Evolutionary conservation across 1,284 basidiomycete genomes (phyloP), one percentile per base, ranked within the genome.

Genomic region (Rhodotorula sp.): DNA sequence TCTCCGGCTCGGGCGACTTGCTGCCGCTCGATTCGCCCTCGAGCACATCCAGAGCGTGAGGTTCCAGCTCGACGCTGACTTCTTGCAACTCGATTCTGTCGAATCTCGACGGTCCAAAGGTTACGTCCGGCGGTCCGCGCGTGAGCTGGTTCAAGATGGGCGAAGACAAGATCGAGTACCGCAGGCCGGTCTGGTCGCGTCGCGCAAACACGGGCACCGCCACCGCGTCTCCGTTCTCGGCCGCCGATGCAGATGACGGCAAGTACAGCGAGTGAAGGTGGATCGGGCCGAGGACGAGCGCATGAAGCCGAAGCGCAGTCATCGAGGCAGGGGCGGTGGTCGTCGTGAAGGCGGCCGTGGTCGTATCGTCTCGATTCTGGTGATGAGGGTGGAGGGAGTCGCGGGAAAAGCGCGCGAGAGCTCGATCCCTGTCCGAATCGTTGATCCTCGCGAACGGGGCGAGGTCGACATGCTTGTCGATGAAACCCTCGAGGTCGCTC

Each of bases 251-350:
- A 14, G 63, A 34, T 2, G 18, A 21, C 5, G 56, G 48, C 23
- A 58, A 48, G 14, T 55, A 5, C 16, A 67, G 45, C 26, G 48
- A 26, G 48, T 57, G 55, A 21, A 67, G 55, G 21, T 63, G 49
- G 1, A 54, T 66, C 15, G 69, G 64, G 16, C 72, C 72, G 31
- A 54, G 38, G 31, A 73, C 54, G 45, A 65, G 48, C 26, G 69
- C 57, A 26, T 62, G 57, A 31, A 73, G 59, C n/a, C 72, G 64
- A 43, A 73, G 67, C 18, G 48, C 48, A 2, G 61, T 57, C 7
- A 31, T 45, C 5, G 49, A 18, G 7, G 59, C 12, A 5, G 54
- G 7, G 4, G 38, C 2, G 14, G 23, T 18, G 2, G 57, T 49
- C 31, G 57, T 58, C 21, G 31, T 38, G 15, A 58, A 58, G 23